A percentile compares a stretch with the other conserved stretches of the same genome.
These are phyloP conservation scores for Boletus rufocinnamomeus DNA, from an alignment of 768 basidiomycete species.

Conservation along the genomic window DNA sequence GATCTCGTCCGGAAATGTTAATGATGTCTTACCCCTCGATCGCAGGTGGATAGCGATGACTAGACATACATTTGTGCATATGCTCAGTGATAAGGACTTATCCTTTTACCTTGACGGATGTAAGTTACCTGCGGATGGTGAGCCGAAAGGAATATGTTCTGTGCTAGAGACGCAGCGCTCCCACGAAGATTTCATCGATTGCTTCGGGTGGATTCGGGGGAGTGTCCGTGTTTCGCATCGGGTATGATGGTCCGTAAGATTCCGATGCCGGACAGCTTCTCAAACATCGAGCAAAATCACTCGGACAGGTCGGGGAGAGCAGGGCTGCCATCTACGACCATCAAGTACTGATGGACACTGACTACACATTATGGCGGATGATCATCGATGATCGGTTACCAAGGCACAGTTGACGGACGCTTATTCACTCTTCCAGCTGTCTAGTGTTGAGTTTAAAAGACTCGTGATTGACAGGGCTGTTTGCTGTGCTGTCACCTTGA, in stretches of 20 bases:
- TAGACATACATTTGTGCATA: constrained; percentile 8
- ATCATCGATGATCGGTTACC: background rate
- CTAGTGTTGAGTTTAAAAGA: background rate
- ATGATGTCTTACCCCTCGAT: background rate
- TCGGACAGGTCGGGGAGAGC: background rate
- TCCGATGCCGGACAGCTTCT: background rate
- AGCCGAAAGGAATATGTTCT: background rate
- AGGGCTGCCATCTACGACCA: background rate
- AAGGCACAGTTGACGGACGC: background rate
- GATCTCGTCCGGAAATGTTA: background rate
- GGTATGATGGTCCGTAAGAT: background rate
- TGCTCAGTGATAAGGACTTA: background rate
- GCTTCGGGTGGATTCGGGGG: background rate
- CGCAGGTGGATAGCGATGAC: constrained; percentile 34
- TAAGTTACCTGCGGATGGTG: background rate
- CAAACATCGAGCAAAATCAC: background rate
- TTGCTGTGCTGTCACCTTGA: background rate
- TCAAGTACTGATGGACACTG: background rate
- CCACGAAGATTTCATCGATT: background rate
- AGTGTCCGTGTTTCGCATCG: background rate
- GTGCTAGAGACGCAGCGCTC: background rate
- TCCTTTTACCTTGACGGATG: background rate
- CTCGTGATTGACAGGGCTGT: background rate
- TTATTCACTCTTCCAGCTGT: background rate
- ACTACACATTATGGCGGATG: background rate